phyloP scores from a whole-genome alignment of 805 yeast genomes.

The Candida manassasensis region DNA sequence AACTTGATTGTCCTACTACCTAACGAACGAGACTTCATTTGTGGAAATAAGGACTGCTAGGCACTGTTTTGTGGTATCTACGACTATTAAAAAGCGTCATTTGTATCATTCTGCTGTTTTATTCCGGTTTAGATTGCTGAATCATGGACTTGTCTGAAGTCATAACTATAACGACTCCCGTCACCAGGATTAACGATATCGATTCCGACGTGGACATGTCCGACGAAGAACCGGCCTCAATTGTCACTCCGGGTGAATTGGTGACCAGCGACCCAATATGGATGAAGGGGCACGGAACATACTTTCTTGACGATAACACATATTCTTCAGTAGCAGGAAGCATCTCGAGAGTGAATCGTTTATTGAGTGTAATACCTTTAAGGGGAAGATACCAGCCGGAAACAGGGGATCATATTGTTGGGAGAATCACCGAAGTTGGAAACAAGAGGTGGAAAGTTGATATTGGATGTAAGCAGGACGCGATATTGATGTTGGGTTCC shows the following conservation, averaged over 20 bases:
- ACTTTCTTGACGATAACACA: conserved; percentile 66
- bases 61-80: no score
- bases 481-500: conserved; percentile 87
- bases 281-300: conserved; percentile 99
- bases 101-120: no score
- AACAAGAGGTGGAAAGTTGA: conserved; percentile 95
- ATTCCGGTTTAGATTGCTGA: no score
- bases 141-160: conserved; percentile 24
- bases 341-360: conserved; percentile 77
- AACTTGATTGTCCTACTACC: no score
- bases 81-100: no score
- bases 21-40: no score
- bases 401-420: conserved; percentile 94
- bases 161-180: conserved; percentile 35
- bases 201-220: conserved; percentile 41
- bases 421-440: conserved; percentile 91
- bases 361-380: conserved; percentile 80
- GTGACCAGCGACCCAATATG: conserved; percentile 94
- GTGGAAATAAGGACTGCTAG: no score
- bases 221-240: conserved; percentile 25
- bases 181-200: conserved; percentile 14
- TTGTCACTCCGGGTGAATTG: conserved; percentile 94
- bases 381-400: conserved; percentile 88
- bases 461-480: conserved; percentile 92
- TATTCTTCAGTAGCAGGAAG: conserved; percentile 92